These are phyloP conservation scores for Limnomonas spitsbergensis DNA, from an alignment of 139 green algal species.

Conservation along the genomic window DNA sequence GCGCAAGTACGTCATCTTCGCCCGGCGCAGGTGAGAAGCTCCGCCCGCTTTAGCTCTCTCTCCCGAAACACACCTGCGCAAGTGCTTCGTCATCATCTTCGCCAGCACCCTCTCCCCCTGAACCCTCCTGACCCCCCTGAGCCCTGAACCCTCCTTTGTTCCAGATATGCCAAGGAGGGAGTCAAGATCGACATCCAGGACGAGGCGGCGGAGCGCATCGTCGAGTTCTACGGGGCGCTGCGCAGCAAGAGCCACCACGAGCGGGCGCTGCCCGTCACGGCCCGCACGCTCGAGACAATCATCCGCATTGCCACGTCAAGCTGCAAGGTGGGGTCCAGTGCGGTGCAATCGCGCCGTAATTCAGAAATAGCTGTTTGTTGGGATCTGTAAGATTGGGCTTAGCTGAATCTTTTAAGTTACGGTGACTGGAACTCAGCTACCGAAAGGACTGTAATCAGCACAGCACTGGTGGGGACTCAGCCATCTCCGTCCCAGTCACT, in stretches of 20 bases:
- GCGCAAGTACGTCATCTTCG: conserved; percentile 73
- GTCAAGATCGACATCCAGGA: conserved; percentile 33
- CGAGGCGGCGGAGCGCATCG: conserved; percentile 62
- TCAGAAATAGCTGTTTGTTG: neutral
- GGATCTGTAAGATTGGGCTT: too few relatives aligned
- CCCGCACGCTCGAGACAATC: conserved; percentile 90
- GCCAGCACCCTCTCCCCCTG: too few relatives aligned
- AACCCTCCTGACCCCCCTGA: neutral
- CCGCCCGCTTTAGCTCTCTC: too few relatives aligned
- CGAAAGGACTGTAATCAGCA: too few relatives aligned
- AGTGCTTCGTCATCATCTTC: neutral
- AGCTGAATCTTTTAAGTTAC: too few relatives aligned
- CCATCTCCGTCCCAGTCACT: too few relatives aligned
- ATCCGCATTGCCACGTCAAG: conserved; percentile 93
- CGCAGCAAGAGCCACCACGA: conserved; percentile 27
- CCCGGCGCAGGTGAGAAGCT: conserved; percentile 36
- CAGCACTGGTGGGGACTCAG: too few relatives aligned
- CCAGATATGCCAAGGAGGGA: conserved; percentile 13
- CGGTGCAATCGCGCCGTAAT: too few relatives aligned
- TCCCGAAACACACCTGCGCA: neutral
- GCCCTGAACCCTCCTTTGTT: neutral
- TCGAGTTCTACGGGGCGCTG: conserved; percentile 82
- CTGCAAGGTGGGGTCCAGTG: conserved; percentile 72
- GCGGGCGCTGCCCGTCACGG: conserved; percentile 67
- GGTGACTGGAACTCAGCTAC: too few relatives aligned